Base-by-base conservation (phyloP, 2,329 filamentous ascomycete genomes). In the Juglanconis sp. region DNA sequence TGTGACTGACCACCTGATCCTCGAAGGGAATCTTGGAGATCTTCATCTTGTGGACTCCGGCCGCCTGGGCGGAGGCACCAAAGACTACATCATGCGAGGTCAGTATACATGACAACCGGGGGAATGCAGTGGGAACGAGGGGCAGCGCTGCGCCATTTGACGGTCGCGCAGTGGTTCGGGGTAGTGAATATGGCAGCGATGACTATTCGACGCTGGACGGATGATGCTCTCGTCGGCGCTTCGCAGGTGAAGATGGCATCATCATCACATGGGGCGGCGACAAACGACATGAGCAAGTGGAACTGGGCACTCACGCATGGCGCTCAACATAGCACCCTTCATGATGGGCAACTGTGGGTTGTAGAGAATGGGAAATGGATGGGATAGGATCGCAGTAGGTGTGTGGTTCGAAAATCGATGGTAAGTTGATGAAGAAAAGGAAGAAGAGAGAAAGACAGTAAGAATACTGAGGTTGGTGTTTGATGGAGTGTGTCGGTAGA, bases 31-130 rank as follows among this genome's bases (percentile, higher is more conserved):
- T 81, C 89, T 99, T 99, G 85, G 97, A 90, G 72, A 99, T 88
- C 85, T 96, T 95, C 85, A 97, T 89, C 84, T 92, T 96, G 87
- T 98, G 92, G 67, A 96, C 83, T 71, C 87, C 92, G 69, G 92
- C 94, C 54, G 61, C 61, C 73, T 90, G 85, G 74, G 90, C 90
- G 74, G 89, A 87, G 81, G 90, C 90, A 58, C 61, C 61, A 40
- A 63, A 10, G 36, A 63, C 61, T 63, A 48, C 46, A 55, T 58
- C 50, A 61, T 57, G 34, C 30, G 44, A 51, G 15, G 47, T 63
- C 44, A 63, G 61, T 32, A 24, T 40, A 24, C 72, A 93, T 83
- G 82, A 96, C 86, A 81, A 88, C 83, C 71, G 88, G 79, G 91
- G 42, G 31, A 38, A 48, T 17, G 42, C 5, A 17, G 24, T 31